Percentiles rank a stretch among this genome's conserved stretches.
phyloP scores from a whole-genome alignment of 2,329 filamentous ascomycete genomes.

The Colletotrichum endophyticum region DNA sequence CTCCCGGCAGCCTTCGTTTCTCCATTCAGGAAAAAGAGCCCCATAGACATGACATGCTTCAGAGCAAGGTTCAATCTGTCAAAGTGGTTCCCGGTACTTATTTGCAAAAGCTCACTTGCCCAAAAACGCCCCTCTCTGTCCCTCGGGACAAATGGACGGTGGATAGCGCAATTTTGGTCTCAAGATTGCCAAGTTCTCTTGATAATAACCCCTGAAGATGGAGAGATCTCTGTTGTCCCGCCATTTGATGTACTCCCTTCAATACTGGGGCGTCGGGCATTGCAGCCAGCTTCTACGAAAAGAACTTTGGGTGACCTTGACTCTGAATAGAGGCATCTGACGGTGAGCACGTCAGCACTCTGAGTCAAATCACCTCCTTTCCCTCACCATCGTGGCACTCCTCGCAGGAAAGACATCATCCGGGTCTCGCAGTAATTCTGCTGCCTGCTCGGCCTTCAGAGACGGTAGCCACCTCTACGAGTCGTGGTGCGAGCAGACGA shows the following conservation, averaged over 20 bases:
- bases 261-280: neutral
- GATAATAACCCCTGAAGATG: neutral
- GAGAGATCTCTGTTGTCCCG: rapidly evolving
- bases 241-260: neutral
- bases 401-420: neutral
- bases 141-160: no score
- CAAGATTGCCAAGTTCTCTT: neutral
- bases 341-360: neutral
- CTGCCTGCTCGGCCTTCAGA: neutral
- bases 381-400: neutral
- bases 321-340: neutral
- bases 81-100: neutral
- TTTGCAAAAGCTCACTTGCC: neutral
- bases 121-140: neutral
- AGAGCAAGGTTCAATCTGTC: neutral
- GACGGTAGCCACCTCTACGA: neutral
- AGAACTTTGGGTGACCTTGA: neutral
- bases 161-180: neutral
- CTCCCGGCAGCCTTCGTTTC: neutral
- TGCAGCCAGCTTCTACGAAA: neutral
- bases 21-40: neutral
- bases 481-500: neutral
- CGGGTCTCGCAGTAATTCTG: neutral
- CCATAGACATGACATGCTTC: neutral
- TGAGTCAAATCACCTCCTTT: neutral